Evolutionary conservation across 352 stramenopile genomes (phyloP).

Genomic region (Phytophthora quininea): DNA sequence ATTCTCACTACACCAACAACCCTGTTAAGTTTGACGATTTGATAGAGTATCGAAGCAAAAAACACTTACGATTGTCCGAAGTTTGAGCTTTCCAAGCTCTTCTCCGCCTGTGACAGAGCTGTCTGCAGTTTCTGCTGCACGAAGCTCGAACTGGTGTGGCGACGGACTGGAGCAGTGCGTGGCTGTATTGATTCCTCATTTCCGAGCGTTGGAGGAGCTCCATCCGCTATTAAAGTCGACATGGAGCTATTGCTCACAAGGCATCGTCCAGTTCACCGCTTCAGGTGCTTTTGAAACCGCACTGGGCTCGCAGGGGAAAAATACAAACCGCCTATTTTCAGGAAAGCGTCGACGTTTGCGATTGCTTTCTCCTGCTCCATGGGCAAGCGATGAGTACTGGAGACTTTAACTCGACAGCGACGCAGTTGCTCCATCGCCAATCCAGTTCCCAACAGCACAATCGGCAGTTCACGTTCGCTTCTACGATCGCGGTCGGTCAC

Average conservation of each 20-base stretch:
- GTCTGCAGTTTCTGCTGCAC: constrained; percentile 71
- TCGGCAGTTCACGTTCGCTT: constrained; percentile 38
- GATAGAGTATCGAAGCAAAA: neutral
- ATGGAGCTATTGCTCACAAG: constrained; percentile 31
- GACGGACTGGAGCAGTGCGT: constrained; percentile 3
- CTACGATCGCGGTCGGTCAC: constrained; percentile 42
- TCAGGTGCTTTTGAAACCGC: constrained; percentile 30
- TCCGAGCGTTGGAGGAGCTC: constrained; percentile 10
- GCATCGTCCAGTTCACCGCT: constrained; percentile 27
- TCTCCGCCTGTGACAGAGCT: constrained; percentile 61
- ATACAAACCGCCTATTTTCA: constrained; percentile 28
- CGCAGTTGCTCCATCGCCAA: constrained; percentile 45
- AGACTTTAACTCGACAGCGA: constrained; percentile 32
- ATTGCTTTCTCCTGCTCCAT: neutral
- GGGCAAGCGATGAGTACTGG: constrained; percentile 29
- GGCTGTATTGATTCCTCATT: constrained; percentile 15
- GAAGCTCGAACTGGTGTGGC: constrained; percentile 41
- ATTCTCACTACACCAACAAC: constrained; percentile 19
- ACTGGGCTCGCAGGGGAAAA: constrained; percentile 4
- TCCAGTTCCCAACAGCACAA: constrained; percentile 41
- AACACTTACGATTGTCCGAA: constrained; percentile 30
- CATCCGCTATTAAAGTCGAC: constrained; percentile 35
- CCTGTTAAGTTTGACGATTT: neutral
- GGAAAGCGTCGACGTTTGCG: neutral
- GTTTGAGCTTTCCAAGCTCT: constrained; percentile 25